Conservation (phyloP, 2,329 filamentous ascomycete species). For the Thelonectria olida region DNA sequence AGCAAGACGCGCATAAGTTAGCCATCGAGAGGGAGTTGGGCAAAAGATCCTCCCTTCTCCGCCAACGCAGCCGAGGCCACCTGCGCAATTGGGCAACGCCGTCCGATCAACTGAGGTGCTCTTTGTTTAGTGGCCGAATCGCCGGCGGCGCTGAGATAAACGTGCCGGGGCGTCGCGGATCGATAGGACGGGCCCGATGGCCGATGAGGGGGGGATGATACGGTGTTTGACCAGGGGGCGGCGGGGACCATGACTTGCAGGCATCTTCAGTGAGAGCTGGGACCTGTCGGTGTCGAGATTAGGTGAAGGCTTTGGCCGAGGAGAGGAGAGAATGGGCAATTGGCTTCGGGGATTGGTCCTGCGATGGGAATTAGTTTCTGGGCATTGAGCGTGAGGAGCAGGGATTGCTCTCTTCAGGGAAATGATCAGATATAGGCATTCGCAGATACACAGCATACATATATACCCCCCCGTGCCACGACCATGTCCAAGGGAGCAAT, state of each 20-base stretch:
- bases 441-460: slow-evolving; percentile 2
- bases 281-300: slow-evolving; percentile 21
- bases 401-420: neutral
- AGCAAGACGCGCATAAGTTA: neutral
- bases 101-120: neutral
- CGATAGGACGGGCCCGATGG: slow-evolving; percentile 37
- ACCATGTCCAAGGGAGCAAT: neutral
- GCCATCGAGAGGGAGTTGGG: slow-evolving; percentile 9
- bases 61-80: slow-evolving; percentile 8
- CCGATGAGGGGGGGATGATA: slow-evolving; percentile 7
- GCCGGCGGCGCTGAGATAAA: slow-evolving; percentile 36
- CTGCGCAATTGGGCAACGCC: slow-evolving; percentile 18
- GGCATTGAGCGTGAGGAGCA: neutral
- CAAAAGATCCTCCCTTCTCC: slow-evolving; percentile 16
- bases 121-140: slow-evolving; percentile 17
- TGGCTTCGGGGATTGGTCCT: slow-evolving; percentile 16
- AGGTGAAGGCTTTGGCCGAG: neutral
- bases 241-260: neutral
- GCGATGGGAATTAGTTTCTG: slow-evolving; percentile 12
- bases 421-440: neutral
- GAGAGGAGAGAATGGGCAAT: neutral
- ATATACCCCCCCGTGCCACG: neutral
- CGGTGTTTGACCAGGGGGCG: neutral
- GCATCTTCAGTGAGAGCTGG: no score
- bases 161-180: slow-evolving; percentile 36